Base-by-base conservation (phyloP, 306 rosid genomes). In the Acacia crassicarpa region DNA sequence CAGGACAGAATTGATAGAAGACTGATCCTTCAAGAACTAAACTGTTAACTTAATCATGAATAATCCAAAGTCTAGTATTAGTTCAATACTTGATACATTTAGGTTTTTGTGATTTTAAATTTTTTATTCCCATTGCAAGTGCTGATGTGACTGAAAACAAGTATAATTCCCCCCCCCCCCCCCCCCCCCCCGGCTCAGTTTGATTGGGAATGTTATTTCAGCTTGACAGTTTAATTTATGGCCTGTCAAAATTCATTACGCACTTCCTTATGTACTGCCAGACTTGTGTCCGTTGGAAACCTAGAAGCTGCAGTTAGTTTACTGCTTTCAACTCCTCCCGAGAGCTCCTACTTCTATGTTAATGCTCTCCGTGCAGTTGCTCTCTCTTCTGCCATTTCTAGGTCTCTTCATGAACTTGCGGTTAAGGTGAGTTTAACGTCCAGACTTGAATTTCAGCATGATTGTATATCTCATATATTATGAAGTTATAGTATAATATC, bases 331-430 rank as follows among this genome's bases (percentile, higher is more conserved):
- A 95, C 99, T 67, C 91, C 95, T 85, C 99, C 98, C 38, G 98
- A 95, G 90, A 95, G 99, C 89, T 85, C 91, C 56, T 95, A 85
- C 93, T 95, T 95, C 89, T 92, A 88, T 77, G 90, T 93, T 49
- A 93, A 95, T 79, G 99, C 97, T 58, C 86, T 95, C 61, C 96
- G 99, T 6, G 99, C 98, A n/a, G 98, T 95, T 85, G 98, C 99
- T 75, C 96, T 95, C 80, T 90, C 99, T 81, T 93, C 98, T 78
- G 98, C 94, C 6, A 98, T 95, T 88, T 95, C 99, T 62, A 89
- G 79, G 81, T 93, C 99, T 74, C 99, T 93, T 79, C 92, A 91
- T 78, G 99, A 95, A 86, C 99, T 95, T 78, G 98, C 98, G 56
- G 98, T 95, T 59, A 95, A 95, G 99, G 99, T 95, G 87, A 87